Percentiles rank a stretch among this genome's conserved stretches.
Evolutionary conservation across 2,329 filamentous ascomycete genomes (phyloP).

Genomic region (Fusarium foetens): DNA sequence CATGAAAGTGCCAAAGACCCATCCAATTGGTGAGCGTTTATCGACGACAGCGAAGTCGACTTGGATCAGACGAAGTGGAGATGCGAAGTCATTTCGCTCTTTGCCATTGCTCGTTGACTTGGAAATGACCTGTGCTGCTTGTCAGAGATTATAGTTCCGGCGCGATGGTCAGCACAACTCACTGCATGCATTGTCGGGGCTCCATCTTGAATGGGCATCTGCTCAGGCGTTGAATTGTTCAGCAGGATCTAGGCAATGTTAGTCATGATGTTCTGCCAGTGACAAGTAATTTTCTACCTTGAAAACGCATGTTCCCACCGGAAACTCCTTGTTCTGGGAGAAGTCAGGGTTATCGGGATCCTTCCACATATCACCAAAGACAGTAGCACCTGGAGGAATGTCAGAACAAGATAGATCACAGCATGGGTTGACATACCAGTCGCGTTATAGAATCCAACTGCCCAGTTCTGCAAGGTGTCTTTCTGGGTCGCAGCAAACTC

Average conservation of each 20-base stretch:
- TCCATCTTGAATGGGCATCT: background rate
- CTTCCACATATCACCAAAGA: constrained; percentile 5
- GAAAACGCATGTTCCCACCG: background rate
- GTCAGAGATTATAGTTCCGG: fast-evolving
- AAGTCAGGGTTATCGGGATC: background rate
- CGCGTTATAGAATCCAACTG: background rate
- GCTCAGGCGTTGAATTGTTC: background rate
- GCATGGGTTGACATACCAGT: background rate
- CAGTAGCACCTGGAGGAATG: background rate
- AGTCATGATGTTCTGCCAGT: fast-evolving
- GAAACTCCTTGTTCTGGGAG: background rate
- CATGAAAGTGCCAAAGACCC: constrained; percentile 1
- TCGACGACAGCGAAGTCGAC: background rate
- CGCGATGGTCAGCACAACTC: background rate
- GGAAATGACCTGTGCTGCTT: background rate
- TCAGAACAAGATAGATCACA: background rate
- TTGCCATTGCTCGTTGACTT: background rate
- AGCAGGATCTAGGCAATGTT: background rate
- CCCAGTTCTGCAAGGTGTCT: background rate
- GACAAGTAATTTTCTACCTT: fast-evolving
- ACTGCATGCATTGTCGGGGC: background rate
- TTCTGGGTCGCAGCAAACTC: background rate
- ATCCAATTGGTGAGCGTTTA: background rate
- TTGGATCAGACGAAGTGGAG: background rate
- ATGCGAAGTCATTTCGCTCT: background rate